These are phyloP conservation scores for Prunus campanulata DNA, from an alignment of 306 rosid genomes.

Conservation along the genomic window DNA sequence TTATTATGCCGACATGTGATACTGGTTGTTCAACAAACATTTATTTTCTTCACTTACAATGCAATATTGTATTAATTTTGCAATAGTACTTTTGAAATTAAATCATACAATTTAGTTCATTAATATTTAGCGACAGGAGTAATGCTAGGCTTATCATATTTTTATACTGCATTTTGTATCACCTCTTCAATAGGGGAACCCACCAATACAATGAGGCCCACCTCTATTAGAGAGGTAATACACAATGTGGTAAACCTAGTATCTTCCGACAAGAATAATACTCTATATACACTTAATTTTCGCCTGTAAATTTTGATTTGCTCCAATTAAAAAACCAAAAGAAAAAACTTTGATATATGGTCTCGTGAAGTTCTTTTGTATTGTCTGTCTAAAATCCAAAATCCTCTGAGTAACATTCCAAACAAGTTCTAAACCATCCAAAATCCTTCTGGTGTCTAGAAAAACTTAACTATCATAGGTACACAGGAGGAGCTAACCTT, in stretches of 20 bases:
- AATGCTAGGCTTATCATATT: too few species aligned
- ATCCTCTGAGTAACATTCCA: background rate
- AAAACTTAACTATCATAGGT: too few species aligned
- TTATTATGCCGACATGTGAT: background rate
- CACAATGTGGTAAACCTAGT: accelerated
- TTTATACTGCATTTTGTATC: too few species aligned
- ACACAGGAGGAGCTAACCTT: too few species aligned
- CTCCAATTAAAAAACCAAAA: background rate
- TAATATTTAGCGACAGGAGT: too few species aligned
- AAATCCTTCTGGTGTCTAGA: too few species aligned
- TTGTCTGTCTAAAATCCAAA: background rate
- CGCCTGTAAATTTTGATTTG: background rate
- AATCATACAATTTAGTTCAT: too few species aligned
- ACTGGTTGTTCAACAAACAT: background rate
- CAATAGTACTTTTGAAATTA: too few species aligned
- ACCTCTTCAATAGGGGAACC: accelerated
- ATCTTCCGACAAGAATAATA: too few species aligned
- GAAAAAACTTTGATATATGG: background rate
- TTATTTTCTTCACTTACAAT: background rate
- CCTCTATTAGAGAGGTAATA: accelerated
- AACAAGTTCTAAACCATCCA: background rate
- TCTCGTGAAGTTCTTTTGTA: background rate
- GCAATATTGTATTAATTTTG: background rate
- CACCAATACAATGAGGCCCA: accelerated
- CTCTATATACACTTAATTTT: too few species aligned